Evolutionary conservation across 306 rosid genomes (phyloP).

Genomic region (Notholithocarpus densiflorus): DNA sequence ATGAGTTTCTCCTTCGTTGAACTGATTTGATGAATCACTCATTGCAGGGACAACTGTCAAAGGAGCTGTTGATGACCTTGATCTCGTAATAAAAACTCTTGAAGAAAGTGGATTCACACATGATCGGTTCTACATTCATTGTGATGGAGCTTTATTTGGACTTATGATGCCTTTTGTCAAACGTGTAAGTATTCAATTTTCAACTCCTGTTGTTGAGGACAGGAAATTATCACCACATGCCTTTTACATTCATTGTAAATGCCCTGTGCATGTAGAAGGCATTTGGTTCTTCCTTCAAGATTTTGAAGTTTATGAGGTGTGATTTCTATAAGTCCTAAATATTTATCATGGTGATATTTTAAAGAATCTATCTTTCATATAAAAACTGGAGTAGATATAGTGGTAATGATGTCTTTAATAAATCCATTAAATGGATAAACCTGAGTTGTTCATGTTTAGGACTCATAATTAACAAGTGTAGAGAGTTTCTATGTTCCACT

Average conservation of each 20-base stretch:
- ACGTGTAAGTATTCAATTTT: slow-evolving; percentile 26
- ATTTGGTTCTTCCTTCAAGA: neutral
- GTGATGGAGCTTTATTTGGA: slow-evolving; percentile 70
- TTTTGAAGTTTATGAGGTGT: too few species aligned
- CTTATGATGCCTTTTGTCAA: slow-evolving; percentile 68
- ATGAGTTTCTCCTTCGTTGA: neutral
- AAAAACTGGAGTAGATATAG: neutral
- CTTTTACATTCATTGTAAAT: neutral
- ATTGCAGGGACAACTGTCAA: slow-evolving; percentile 62
- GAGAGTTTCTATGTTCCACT: neutral
- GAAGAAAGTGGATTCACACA: slow-evolving; percentile 46
- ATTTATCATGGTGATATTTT: neutral
- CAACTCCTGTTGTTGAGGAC: neutral
- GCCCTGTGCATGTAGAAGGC: neutral
- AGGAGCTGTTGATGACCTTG: slow-evolving; percentile 65
- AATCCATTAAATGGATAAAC: neutral
- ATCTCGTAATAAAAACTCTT: slow-evolving; percentile 45
- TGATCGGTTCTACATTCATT: slow-evolving; percentile 66
- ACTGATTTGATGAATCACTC: neutral
- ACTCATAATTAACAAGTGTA: neutral
- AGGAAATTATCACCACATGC: neutral
- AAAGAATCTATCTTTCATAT: neutral
- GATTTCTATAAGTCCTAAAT: neutral
- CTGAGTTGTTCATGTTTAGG: neutral
- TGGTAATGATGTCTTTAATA: neutral